A percentile compares a stretch with the other conserved stretches of the same genome.
Conservation (phyloP, 2,329 filamentous ascomycete species). For the Trichophyton simii region DNA sequence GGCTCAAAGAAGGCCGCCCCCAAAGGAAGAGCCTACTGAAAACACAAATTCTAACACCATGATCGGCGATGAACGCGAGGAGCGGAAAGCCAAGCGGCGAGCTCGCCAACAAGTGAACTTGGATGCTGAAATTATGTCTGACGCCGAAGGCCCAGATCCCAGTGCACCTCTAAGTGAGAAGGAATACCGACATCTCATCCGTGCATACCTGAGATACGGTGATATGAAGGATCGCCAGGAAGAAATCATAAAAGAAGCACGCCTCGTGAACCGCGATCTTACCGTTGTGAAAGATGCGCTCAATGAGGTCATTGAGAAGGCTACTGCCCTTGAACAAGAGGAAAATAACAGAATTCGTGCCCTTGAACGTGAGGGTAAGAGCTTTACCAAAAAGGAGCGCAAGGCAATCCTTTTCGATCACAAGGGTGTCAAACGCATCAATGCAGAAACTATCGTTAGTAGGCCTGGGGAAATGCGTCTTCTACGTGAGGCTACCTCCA, state of each 20-base stretch:
- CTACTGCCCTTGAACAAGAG: slow-evolving; percentile 57
- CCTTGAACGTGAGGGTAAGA: slow-evolving; percentile 62
- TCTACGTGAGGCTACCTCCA: slow-evolving; percentile 59
- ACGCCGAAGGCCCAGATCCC: slow-evolving; percentile 57
- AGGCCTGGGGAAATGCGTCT: slow-evolving; percentile 80
- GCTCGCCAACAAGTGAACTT: slow-evolving; percentile 51
- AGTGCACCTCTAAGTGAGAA: slow-evolving; percentile 83
- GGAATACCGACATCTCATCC: slow-evolving; percentile 82
- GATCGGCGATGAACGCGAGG: slow-evolving; percentile 42
- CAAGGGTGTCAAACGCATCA: slow-evolving; percentile 83
- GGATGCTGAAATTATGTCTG: slow-evolving; percentile 59
- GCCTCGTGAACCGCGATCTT: slow-evolving; percentile 67
- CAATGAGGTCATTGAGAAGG: slow-evolving; percentile 63
- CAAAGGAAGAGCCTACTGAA: slow-evolving; percentile 48
- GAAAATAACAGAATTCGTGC: slow-evolving; percentile 52
- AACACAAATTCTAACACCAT: background rate
- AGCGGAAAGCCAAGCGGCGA: slow-evolving; percentile 57
- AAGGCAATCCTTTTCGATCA: slow-evolving; percentile 96
- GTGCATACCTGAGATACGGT: slow-evolving; percentile 81
- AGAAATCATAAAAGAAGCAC: slow-evolving; percentile 77
- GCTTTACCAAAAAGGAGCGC: slow-evolving; percentile 88
- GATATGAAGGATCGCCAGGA: slow-evolving; percentile 78
- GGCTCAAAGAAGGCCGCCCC: slow-evolving; percentile 59
- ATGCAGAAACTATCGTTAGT: slow-evolving; percentile 88
- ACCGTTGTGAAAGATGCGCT: slow-evolving; percentile 67